Conservation (phyloP, 805 yeast genomes). For the Hagleromyces aurorensis region DNA sequence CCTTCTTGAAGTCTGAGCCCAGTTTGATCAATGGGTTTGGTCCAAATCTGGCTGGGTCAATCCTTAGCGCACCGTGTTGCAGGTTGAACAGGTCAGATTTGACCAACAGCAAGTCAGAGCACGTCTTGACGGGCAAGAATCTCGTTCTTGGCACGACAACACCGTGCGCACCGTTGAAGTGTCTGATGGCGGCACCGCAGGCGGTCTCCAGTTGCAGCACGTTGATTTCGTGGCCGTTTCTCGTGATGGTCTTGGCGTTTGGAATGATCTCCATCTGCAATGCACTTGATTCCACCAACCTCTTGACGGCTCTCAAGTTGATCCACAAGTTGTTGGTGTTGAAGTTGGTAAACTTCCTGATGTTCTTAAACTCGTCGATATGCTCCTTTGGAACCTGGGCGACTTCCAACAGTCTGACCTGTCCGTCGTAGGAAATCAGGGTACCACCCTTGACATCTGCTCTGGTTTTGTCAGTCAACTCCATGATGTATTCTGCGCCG, state of each 20-base stretch:
- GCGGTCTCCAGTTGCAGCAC: constrained; percentile 97
- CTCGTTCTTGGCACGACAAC: constrained; percentile 97
- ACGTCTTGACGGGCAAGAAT: constrained; percentile 96
- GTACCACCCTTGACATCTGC: constrained; percentile 99
- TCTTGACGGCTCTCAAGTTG: constrained; percentile 87
- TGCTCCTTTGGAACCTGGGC: constrained; percentile 95
- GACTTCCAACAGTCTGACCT: constrained; percentile 88
- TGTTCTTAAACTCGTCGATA: constrained; percentile 94
- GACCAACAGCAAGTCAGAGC: constrained; percentile 88
- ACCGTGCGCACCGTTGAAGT: constrained; percentile 92
- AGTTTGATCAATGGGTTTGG: constrained; percentile 90
- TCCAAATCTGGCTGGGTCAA: constrained; percentile 81
- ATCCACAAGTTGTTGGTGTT: constrained; percentile 98
- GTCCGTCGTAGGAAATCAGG: constrained; percentile 89
- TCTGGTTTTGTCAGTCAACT: constrained; percentile 95
- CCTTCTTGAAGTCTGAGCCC: constrained; percentile 96
- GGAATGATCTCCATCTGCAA: constrained; percentile 93
- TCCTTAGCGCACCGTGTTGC: constrained; percentile 82
- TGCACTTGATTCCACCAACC: constrained; percentile 75
- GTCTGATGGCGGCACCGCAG: constrained; percentile 97
- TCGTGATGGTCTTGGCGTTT: constrained; percentile 72
- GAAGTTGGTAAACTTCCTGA: constrained; percentile 96
- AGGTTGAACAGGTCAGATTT: constrained; percentile 89
- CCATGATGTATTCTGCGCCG: constrained; percentile 94
- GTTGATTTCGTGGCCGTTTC: constrained; percentile 69